Base-by-base conservation (phyloP, 2,329 filamentous ascomycete species). In the Colletotrichum orbiculare region DNA sequence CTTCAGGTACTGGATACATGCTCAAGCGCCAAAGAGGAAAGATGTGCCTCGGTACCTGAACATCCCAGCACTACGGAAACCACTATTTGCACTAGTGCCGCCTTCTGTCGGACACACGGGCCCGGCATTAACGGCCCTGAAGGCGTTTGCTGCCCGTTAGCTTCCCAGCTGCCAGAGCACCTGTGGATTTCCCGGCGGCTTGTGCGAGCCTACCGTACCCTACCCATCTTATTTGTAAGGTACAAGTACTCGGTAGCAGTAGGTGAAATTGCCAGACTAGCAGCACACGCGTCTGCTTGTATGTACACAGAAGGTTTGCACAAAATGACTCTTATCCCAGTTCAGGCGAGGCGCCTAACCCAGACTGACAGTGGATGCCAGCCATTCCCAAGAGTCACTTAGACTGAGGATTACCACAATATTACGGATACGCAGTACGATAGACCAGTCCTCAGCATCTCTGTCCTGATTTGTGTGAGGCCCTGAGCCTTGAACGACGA, bases 11-110 rank as follows among this genome's bases (percentile, higher is more conserved):
- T 53, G 25, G 39, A 17, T 65, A 65, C 62, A 41, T 65, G 41
- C n/a, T 13, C n/a, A n/a, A 33, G 34, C 11, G 45, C 58, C 46
- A n/a, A 62, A 53, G n/a, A 49, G 58, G 52, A 53, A 53, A 62
- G 42, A 57, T 62, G 52, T 42, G 41, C 8, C 12, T 11, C 52
- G 46, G 58, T 65, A 64, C 59, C 64, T 66, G 60, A 64, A 59
- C 53, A 64, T 64, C 54, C 33, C 38, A 47, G 53, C 64, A 49
- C 48, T 58, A 53, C 25, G 25, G 25, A 25, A 4, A 5, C 25
- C 3, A 25, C 25, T 25, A 25, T 25, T 4, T 25, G 25, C 25
- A 25, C 25, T 25, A 25, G 25, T 25, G 25, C 25, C 25, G 25
- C 25, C 25, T 25, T 25, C 25, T 25, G 41, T 50, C 42, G 62